Conservation (phyloP, 2,329 filamentous ascomycete genomes). For the Scedosporium dehoogii region DNA sequence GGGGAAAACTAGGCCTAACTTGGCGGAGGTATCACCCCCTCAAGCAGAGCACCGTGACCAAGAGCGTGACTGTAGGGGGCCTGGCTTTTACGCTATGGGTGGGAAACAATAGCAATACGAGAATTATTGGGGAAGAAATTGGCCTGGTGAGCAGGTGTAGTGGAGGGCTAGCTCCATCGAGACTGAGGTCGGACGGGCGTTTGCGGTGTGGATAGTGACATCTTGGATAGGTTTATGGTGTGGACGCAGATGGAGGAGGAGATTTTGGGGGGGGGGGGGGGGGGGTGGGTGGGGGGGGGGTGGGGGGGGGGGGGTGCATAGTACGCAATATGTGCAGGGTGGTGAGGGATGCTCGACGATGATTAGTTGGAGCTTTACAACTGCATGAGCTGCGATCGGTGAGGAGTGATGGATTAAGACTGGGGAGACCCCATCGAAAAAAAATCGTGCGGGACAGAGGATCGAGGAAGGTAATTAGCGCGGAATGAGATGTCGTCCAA, state of each 20-base stretch:
- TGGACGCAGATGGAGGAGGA: background rate
- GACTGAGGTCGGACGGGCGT: background rate
- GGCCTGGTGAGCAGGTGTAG: background rate
- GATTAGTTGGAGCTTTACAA: background rate
- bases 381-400: background rate
- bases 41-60: background rate
- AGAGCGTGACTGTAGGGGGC: background rate
- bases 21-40: background rate
- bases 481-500: no score
- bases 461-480: no score
- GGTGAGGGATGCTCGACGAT: background rate
- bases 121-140: background rate
- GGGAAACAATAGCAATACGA: background rate
- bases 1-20: background rate
- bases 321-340: background rate
- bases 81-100: background rate
- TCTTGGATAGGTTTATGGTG: background rate
- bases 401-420: background rate
- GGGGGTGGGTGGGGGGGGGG: no score
- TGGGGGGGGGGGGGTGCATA: background rate
- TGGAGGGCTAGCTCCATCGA: background rate
- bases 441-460: no score
- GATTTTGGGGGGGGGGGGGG: no score
- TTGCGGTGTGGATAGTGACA: background rate
- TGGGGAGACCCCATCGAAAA: background rate